Percentiles rank a stretch among this genome's conserved stretches.
Evolutionary conservation across 108 stramenopile genomes (phyloP).

Genomic region (Epithemia pelagica): DNA sequence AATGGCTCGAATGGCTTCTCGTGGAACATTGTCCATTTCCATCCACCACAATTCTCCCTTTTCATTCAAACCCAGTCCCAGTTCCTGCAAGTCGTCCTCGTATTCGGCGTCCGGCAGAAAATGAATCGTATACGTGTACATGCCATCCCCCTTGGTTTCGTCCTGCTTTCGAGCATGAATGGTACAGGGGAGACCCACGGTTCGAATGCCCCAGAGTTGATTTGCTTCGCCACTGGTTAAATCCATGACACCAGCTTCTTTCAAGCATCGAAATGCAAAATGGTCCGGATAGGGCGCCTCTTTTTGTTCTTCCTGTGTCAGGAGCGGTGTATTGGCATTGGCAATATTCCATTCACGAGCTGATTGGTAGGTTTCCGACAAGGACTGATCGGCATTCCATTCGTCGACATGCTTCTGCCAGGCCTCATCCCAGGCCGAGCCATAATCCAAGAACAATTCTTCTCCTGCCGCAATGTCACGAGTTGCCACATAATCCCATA

Average conservation of each 20-base stretch:
- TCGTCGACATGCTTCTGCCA: conserved; percentile 40
- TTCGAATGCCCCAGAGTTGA: not conserved
- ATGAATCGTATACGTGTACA: not conserved
- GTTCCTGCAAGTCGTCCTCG: not conserved
- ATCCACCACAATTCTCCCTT: conserved; percentile 6
- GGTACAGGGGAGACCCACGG: conserved; percentile 2
- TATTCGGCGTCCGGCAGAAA: not conserved
- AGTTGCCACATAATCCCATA: conserved; percentile 41
- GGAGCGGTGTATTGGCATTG: conserved; percentile 16
- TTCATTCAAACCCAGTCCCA: not conserved
- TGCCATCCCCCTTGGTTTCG: not conserved
- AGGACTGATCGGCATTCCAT: conserved; percentile 20
- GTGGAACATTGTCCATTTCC: conserved; percentile 18
- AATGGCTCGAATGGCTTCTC: conserved; percentile 17
- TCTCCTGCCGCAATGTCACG: conserved; percentile 51
- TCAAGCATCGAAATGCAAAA: conserved; percentile 1
- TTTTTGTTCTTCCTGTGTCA: conserved; percentile 10
- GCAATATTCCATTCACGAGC: conserved; percentile 21
- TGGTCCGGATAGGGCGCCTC: conserved; percentile 30
- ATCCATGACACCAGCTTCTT: not conserved
- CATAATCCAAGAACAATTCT: conserved; percentile 62
- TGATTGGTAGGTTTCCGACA: conserved; percentile 7
- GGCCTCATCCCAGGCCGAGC: conserved; percentile 47
- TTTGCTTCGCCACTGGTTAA: not conserved
- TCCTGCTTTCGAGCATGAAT: not conserved